Base-by-base conservation (phyloP, 2,329 filamentous ascomycete species). In the Paramyrothecium roridum region DNA sequence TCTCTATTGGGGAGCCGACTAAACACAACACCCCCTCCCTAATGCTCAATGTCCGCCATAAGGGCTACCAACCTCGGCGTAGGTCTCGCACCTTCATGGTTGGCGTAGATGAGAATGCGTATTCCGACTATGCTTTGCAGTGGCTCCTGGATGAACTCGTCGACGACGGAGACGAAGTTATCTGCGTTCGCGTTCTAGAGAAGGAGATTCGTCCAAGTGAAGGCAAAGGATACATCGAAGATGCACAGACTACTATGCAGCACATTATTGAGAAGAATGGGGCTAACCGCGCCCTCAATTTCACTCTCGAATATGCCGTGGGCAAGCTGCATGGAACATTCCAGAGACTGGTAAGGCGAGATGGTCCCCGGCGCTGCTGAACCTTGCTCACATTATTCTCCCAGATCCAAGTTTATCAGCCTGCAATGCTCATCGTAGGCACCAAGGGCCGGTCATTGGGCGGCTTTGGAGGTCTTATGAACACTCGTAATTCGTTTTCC, bases 131-230 rank as follows among this genome's bases (percentile, higher is more conserved):
- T 72, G 93, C 93, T 17, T 79, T 97, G 19, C 90, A 96, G 71
- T 97, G 92, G 92, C 80, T 96, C 52, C 84, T 97, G 43, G 91
- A 96, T 65, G 91, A 96, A 73, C 80, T 96, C 54, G 91, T 96
- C 45, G 92, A 96, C 65, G 93, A 96, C 66, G 92, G 93, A 19
- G 93, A 97, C 68, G 91, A 96, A 72, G 88, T 97, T 55, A 89
- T 97, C 10, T 97, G 93, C 72, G 82, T 97, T 50, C 83, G 91
- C 52, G 93, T 96, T 2, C 83, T 96, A 47, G 92, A 96, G 67
- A 93, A 90, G 67, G 90, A 93, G 60, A 82, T 86, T 52, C 89
- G 88, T 52, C 78, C 85, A 16, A 83, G 88, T 60, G 83, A 86
- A 54, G 13, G 13, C 13, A 87, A 84, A 52, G 80, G 83, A 52